Conservation (phyloP, 345 rosid genomes). For the Citrus cavaleriei region DNA sequence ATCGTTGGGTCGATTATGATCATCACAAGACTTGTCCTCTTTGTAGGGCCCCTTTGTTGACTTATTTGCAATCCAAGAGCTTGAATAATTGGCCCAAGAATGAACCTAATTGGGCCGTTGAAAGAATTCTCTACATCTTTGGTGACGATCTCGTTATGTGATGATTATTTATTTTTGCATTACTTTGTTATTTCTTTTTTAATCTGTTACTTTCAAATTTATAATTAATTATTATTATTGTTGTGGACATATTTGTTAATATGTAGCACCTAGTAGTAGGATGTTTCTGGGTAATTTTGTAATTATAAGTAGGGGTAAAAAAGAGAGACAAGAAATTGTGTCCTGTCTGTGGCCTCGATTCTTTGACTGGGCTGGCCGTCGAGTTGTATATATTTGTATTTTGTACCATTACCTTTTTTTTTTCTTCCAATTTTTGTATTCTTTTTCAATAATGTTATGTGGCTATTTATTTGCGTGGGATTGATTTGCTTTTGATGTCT, state of each 20-base stretch:
- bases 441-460: not conserved
- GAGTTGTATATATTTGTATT: not conserved
- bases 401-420: not conserved
- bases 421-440: not conserved
- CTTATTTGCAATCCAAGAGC: conserved; percentile 31
- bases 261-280: not conserved
- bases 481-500: not conserved
- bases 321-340: not conserved
- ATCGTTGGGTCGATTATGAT: conserved; percentile 75
- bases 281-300: conserved; percentile 10
- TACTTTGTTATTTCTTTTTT: too few species aligned
- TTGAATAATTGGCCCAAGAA: conserved; percentile 26
- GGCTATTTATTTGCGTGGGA: not conserved
- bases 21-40: conserved; percentile 78
- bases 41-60: conserved; percentile 79
- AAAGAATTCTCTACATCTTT: conserved; percentile 77
- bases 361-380: not conserved
- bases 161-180: not conserved
- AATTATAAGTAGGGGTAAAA: not conserved
- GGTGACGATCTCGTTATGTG: conserved; percentile 73
- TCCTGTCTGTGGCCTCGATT: not conserved
- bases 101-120: conserved; percentile 95
- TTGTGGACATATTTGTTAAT: not conserved
- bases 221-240: too few species aligned
- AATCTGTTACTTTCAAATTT: too few species aligned